These are phyloP conservation scores for Sordariomycetes sp. DNA, from an alignment of 2,329 filamentous ascomycete species.

Conservation along the genomic window DNA sequence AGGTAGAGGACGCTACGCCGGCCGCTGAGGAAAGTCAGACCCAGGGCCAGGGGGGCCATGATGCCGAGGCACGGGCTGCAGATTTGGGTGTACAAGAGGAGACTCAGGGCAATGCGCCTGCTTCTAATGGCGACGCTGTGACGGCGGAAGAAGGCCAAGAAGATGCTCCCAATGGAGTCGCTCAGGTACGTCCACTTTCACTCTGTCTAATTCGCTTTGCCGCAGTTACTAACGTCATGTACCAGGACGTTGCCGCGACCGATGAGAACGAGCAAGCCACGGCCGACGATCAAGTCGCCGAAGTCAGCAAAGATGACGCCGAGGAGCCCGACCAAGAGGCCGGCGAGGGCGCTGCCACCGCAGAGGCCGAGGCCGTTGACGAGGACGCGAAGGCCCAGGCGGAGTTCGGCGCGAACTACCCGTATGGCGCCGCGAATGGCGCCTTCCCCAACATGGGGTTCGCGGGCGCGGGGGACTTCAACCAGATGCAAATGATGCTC, in stretches of 20 bases:
- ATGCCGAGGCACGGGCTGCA: neutral
- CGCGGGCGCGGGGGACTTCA: constrained; percentile 44
- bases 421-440: constrained; percentile 19
- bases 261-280: constrained; percentile 7
- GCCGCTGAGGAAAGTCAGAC: constrained; percentile 9
- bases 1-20: constrained; percentile 15
- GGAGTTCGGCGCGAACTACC: constrained; percentile 15
- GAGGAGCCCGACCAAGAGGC: constrained; percentile 15
- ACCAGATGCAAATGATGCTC: constrained; percentile 73
- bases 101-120: neutral
- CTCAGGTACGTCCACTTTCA: neutral
- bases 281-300: constrained; percentile 7
- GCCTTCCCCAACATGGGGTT: constrained; percentile 46
- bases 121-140: neutral
- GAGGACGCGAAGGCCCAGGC: constrained; percentile 14
- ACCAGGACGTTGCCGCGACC: neutral
- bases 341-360: constrained; percentile 12
- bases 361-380: constrained; percentile 16
- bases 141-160: neutral
- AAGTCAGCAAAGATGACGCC: constrained; percentile 10
- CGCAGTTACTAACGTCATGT: neutral
- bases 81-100: neutral
- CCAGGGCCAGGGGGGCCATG: neutral
- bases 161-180: neutral
- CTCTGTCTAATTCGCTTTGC: neutral